These are phyloP conservation scores for Fagus crenata DNA, from an alignment of 306 rosid genomes.

Conservation along the genomic window DNA sequence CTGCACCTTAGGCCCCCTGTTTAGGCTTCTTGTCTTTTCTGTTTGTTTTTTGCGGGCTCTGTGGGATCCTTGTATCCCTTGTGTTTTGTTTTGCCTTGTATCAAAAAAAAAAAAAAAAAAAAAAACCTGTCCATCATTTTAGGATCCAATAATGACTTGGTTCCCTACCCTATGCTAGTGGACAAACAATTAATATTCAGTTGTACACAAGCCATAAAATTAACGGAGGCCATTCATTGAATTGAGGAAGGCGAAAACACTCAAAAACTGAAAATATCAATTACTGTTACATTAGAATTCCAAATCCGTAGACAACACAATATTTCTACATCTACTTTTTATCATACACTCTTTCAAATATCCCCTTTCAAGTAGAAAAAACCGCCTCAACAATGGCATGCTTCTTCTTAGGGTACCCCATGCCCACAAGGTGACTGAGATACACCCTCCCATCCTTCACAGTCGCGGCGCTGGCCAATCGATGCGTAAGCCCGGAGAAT, in stretches of 20 bases:
- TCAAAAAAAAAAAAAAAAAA: too few relatives aligned
- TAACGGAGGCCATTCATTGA: too few relatives aligned
- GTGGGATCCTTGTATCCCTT: too few relatives aligned
- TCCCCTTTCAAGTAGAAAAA: conserved; percentile 40
- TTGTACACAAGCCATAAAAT: too few relatives aligned
- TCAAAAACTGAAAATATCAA: background rate
- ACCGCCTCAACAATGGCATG: conserved; percentile 82
- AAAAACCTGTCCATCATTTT: too few relatives aligned
- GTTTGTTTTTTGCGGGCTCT: too few relatives aligned
- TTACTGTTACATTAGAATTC: background rate
- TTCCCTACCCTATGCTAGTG: background rate
- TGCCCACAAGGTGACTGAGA: conserved; percentile 63
- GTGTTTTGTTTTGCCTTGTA: too few relatives aligned
- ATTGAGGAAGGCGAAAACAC: background rate
- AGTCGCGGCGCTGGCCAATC: conserved; percentile 79
- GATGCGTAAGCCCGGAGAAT: conserved; percentile 70
- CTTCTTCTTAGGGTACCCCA: conserved; percentile 84
- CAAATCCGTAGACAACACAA: conserved; percentile 1
- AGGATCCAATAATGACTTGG: background rate
- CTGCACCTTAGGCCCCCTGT: too few relatives aligned
- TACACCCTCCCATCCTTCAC: conserved; percentile 85
- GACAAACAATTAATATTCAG: too few relatives aligned
- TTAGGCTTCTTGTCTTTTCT: too few relatives aligned
- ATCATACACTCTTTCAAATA: background rate
- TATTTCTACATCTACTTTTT: background rate